These are phyloP conservation scores for Spiraea crenata DNA, from an alignment of 331 rosid genomes.

Conservation along the genomic window DNA sequence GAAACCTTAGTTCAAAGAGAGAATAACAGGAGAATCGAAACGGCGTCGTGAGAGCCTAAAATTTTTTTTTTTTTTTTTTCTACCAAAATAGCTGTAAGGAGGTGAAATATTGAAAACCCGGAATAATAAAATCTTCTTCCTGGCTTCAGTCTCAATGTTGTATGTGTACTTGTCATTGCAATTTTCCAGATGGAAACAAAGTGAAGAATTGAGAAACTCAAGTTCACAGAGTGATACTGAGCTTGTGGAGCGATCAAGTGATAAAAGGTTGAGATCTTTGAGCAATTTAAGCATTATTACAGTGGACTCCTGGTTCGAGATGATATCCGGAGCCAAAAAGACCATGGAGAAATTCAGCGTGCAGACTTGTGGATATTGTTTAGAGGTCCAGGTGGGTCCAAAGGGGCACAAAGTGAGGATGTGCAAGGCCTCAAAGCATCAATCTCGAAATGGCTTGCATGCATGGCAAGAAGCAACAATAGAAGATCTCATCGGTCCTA, in stretches of 20 bases:
- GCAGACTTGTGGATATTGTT: slow-evolving; percentile 83
- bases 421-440: slow-evolving; percentile 88
- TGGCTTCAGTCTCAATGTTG: not conserved
- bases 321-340: slow-evolving; percentile 63
- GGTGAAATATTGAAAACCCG: too few relatives aligned
- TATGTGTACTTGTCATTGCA: not conserved
- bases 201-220: slow-evolving; percentile 30
- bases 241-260: slow-evolving; percentile 30
- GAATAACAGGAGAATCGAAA: not conserved
- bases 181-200: slow-evolving; percentile 38
- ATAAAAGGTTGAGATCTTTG: slow-evolving; percentile 28
- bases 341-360: slow-evolving; percentile 72
- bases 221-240: slow-evolving; percentile 19
- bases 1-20: not conserved
- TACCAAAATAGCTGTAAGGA: too few relatives aligned
- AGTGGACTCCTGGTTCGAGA: slow-evolving; percentile 70
- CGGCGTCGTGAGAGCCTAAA: too few relatives aligned
- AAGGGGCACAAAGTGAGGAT: slow-evolving; percentile 89
- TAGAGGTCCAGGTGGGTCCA: slow-evolving; percentile 87
- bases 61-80: too few relatives aligned
- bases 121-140: not conserved
- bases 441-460: slow-evolving; percentile 80
- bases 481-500: slow-evolving; percentile 64
- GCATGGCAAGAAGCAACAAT: slow-evolving; percentile 92
- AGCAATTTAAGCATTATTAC: slow-evolving; percentile 43